Conservation (phyloP, 2,329 filamentous ascomycete genomes). For the Bipolaris bicolor region DNA sequence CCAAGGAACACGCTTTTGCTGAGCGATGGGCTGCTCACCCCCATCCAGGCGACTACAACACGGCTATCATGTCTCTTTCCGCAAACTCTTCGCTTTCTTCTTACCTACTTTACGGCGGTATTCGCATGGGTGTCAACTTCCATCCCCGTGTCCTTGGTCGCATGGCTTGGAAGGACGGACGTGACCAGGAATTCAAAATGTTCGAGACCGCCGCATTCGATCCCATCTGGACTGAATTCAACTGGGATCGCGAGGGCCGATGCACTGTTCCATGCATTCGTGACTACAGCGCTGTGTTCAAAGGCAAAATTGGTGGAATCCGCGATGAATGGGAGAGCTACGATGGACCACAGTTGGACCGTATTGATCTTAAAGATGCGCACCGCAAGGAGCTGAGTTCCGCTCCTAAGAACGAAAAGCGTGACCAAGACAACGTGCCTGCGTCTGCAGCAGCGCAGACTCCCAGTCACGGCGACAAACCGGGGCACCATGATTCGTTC, state of each 20-base stretch:
- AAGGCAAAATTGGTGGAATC: constrained; percentile 53
- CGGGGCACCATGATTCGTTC: constrained; percentile 44
- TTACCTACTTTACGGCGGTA: constrained; percentile 61
- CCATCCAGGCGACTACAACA: constrained; percentile 63
- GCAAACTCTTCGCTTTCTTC: constrained; percentile 63
- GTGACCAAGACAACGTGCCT: constrained; percentile 32
- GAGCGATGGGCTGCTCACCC: constrained; percentile 62
- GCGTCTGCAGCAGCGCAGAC: constrained; percentile 37
- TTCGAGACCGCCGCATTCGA: constrained; percentile 64
- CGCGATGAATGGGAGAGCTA: constrained; percentile 62
- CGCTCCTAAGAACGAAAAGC: constrained; percentile 14
- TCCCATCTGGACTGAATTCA: constrained; percentile 64
- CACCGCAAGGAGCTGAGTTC: constrained; percentile 37
- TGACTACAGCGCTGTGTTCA: constrained; percentile 61
- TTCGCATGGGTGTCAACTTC: constrained; percentile 65
- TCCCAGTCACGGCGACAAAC: constrained; percentile 28
- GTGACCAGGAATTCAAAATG: constrained; percentile 62
- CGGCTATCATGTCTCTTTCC: constrained; percentile 62
- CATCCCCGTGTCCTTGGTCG: constrained; percentile 62
- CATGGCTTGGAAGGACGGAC: constrained; percentile 63
- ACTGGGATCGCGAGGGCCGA: constrained; percentile 58
- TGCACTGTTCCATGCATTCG: constrained; percentile 62
- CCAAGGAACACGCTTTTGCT: constrained; percentile 59
- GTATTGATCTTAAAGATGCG: constrained; percentile 38
- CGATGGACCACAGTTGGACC: constrained; percentile 52